phyloP scores from a whole-genome alignment of 2,329 filamentous ascomycete genomes.

The Diaporthe citrichinensis region DNA sequence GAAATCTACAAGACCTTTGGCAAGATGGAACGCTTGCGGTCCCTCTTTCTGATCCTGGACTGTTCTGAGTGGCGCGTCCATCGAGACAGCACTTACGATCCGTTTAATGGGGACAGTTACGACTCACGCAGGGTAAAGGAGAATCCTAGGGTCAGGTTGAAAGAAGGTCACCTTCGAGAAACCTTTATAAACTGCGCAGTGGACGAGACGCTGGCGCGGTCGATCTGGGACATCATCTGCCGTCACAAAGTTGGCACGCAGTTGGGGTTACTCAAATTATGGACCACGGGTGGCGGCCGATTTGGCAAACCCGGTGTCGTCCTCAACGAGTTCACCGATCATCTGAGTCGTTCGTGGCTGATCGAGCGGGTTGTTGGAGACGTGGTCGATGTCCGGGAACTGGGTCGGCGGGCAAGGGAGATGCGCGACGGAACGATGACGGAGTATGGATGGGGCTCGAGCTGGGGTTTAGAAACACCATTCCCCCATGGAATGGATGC shows the following conservation, averaged over 20 bases:
- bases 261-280: conserved; percentile 30
- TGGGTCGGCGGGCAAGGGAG: conserved; percentile 23
- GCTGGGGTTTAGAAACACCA: background rate
- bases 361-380: conserved; percentile 18
- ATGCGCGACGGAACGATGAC: background rate
- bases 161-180: conserved; percentile 13
- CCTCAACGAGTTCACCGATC: background rate
- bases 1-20: no score
- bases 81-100: no score
- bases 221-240: conserved; percentile 25
- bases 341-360: conserved; percentile 35
- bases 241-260: background rate
- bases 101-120: no score
- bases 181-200: conserved; percentile 27
- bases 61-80: no score
- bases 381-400: background rate
- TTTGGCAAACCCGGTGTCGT: background rate
- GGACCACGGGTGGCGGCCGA: conserved; percentile 12
- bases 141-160: no score
- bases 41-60: no score
- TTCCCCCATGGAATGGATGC: background rate
- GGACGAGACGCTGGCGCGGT: conserved; percentile 30
- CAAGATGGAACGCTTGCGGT: no score
- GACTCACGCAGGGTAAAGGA: no score
- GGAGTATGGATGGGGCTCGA: background rate